Evolutionary conservation across 345 rosid species (phyloP), one percentile per base, ranked within the genome.

Genomic region (Ricinus communis): DNA sequence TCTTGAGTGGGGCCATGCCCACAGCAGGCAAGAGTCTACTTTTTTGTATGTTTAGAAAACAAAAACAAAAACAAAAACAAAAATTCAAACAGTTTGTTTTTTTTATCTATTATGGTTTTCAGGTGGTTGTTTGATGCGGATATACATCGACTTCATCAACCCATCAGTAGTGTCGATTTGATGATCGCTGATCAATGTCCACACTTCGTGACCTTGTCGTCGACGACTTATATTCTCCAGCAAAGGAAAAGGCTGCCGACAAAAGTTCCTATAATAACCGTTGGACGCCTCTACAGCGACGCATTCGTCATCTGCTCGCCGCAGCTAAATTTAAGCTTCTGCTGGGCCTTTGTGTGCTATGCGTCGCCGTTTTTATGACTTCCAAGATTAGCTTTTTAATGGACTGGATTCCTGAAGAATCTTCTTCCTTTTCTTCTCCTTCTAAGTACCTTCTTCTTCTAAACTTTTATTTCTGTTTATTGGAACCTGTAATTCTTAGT

Each of bases 401-500:
- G 77, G 77, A 77, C 28, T 73, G 81, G 81, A 78, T 68, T 51
- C 66, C 68, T 41, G 74, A 73, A 54, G 47, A 36, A 18, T 30
- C 66, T 61, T 56, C 70, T 49, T 55, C 70, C 6, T 55, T 41
- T 33, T 33, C 38, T 33, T 33, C 38, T 33, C 38, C 38, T 33
- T 33, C 38, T 27, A 52, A 12, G 31, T 73, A 58, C 22, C 56
- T 22, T 41, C 67, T 38, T 40, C 71, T 8, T 38, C 47, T 64
- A 13, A 21, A 30, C 50, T 28, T 49, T 19, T 11, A 2, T 6
- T 33, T 33, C 38, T 33, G n/a, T n/a, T n/a, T n/a, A n/a, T n/a
- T n/a, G n/a, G n/a, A n/a, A n/a, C n/a, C n/a, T n/a, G n/a, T n/a
- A n/a, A n/a, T n/a, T n/a, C n/a, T n/a, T n/a, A n/a, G n/a, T n/a